phyloP scores from a whole-genome alignment of 306 rosid genomes.

The Abrus precatorius region DNA sequence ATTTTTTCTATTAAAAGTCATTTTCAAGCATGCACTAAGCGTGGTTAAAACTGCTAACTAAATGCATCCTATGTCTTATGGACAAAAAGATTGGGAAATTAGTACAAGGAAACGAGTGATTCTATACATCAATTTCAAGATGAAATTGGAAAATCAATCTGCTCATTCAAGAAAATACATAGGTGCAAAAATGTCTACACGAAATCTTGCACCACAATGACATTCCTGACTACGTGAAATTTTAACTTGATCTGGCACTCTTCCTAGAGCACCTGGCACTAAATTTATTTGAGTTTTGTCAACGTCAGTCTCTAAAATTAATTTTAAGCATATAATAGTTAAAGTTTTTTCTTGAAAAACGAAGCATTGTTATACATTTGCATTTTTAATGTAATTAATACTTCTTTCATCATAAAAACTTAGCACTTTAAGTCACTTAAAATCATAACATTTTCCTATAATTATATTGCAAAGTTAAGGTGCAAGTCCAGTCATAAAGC shows the following conservation, averaged over 20 bases:
- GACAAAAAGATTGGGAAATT: neutral
- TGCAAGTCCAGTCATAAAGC: neutral
- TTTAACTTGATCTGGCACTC: neutral
- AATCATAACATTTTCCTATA: no score
- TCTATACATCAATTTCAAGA: neutral
- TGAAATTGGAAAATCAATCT: neutral
- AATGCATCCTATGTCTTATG: neutral
- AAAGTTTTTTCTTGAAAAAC: no score
- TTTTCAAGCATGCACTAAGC: no score
- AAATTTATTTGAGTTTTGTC: neutral
- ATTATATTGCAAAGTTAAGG: constrained; percentile 15
- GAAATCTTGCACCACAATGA: neutral
- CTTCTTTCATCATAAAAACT: no score
- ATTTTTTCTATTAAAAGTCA: no score
- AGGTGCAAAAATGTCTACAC: neutral
- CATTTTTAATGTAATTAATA: no score
- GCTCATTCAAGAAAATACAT: neutral
- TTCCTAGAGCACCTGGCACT: neutral
- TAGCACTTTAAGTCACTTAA: no score
- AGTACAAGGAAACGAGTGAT: neutral
- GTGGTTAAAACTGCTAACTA: neutral
- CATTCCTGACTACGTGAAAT: neutral
- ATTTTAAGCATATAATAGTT: no score
- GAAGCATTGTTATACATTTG: no score
- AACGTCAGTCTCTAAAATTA: no score